Evolutionary conservation across 306 rosid genomes (phyloP), one percentile per base, ranked within the genome.

Genomic region (Rosa multiflora): DNA sequence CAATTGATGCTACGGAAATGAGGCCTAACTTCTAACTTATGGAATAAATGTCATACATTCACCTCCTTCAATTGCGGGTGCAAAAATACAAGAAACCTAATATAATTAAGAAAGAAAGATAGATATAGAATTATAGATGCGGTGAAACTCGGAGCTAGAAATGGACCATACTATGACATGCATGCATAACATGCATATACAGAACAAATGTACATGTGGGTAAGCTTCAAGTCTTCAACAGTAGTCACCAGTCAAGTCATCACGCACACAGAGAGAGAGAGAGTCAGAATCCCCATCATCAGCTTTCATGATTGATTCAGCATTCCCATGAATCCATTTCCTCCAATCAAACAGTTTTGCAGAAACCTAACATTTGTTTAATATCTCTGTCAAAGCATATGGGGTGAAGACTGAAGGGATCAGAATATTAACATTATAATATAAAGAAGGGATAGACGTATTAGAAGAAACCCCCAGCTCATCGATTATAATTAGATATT

Each of bases 21-120:
- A 4, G 66, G 66, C 39, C 67, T 61, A 23, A 61, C 42, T 63
- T 63, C 10, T 39, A 63, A 32, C 18, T 39, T 29, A 12, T 32
- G 32, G 72, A 67, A 39, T 37, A 67, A 18, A 17, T 39, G 72
- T 67, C 29, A 10, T 69, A n/a, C 53, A 20, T n/a, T 43, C 73
- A n/a, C 52, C 52, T 7, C 55, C 44, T 75, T 59, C 70, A 17
- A 75, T 75, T 10, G 43, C 58, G 58, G 78, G 78, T 75, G 70
- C 78, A 75, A 15, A 59, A 75, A 61, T 59, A 75, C 78, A 59
- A 75, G n/a, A 44, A 8, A 8, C 9, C 9, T 47, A 17, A 8
- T 26, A 44, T 18, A 37, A 26, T 26, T 37, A 39, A 15, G 70
- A 15, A 3, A 66, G 23, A 17, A 35, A 14, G 5, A 10, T 23